Percentiles rank a stretch among this genome's conserved stretches.
phyloP scores from a whole-genome alignment of 345 rosid genomes.

The Sonneratia alba region DNA sequence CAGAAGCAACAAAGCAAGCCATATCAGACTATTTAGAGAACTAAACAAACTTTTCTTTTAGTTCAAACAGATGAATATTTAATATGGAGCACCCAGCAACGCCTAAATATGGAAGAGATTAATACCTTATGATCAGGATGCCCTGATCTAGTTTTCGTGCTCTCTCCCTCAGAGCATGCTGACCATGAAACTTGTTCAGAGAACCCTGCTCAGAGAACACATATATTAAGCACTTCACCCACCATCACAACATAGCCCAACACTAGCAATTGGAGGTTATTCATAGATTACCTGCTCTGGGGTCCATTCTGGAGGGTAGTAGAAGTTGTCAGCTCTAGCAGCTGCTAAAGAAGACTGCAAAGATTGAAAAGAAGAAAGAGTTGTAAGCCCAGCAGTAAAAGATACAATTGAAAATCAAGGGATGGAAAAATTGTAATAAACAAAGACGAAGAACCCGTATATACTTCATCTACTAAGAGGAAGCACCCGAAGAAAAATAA shows the following conservation, averaged over 20 bases:
- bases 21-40: neutral
- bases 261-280: neutral
- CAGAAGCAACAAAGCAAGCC: neutral
- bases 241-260: constrained; percentile 1
- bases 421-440: neutral
- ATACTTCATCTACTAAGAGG: neutral
- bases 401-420: neutral
- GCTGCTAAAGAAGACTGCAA: constrained; percentile 92
- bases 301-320: constrained; percentile 95
- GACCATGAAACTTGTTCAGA: constrained; percentile 94
- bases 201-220: constrained; percentile 42
- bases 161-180: constrained; percentile 91
- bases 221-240: neutral
- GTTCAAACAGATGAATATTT: neutral
- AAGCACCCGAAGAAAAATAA: neutral
- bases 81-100: neutral
- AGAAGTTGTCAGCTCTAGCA: constrained; percentile 94
- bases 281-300: constrained; percentile 48
- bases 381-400: constrained; percentile 2
- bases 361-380: constrained; percentile 3
- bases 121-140: constrained; percentile 79
- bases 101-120: neutral
- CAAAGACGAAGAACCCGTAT: too few relatives aligned
- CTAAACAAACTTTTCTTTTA: neutral
- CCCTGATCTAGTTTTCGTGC: constrained; percentile 88